Evolutionary conservation across 2,329 filamentous ascomycete species (phyloP), one percentile per base, ranked within the genome.

Genomic region (Fusarium sp.): DNA sequence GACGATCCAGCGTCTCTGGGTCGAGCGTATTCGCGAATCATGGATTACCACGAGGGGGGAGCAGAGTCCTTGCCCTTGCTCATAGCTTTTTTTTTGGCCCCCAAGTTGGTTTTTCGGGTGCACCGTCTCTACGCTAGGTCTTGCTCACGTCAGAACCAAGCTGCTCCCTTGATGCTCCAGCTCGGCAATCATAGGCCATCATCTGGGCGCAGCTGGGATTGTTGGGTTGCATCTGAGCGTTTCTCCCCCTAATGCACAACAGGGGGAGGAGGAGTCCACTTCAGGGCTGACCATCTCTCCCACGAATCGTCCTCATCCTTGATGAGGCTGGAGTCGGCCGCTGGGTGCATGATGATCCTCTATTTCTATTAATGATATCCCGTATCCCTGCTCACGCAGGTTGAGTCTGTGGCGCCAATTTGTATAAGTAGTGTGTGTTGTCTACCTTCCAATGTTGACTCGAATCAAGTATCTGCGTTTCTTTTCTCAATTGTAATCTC

Each of bases 101-200:
- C 44, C 44, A 49, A 49, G n/a, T 36, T 36, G 2, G 17, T 40
- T 59, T 35, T 29, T 42, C 31, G 35, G 7, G 36, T 35, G 40
- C 38, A 22, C 40, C 57, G 49, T 59, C 17, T 17, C 31, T 29
- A 5, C 59, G 42, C 59, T 62, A 31, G 33, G 44, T 11, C 36
- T 22, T 67, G 57, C 69, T 72, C 60, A 72, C 63, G 63, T 64
- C 49, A 67, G 69, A 70, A 62, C 61, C 31, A 58, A 64, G 49
- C 40, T 40, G 36, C 36, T 29, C 17, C 40, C 14, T 22, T 38
- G 46, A 14, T 27, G 44, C 31, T 22, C 27, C n/a, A 10, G 57
- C 51, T 31, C 20, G 11, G 29, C 46, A 42, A 42, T 27, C 16
- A 38, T 33, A 36, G n/a, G 27, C 24, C 31, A 29, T n/a, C 38